A percentile compares a stretch with the other conserved stretches of the same genome.
Conservation (phyloP, 352 stramenopile genomes). For the Pythium grandisporangium region DNA sequence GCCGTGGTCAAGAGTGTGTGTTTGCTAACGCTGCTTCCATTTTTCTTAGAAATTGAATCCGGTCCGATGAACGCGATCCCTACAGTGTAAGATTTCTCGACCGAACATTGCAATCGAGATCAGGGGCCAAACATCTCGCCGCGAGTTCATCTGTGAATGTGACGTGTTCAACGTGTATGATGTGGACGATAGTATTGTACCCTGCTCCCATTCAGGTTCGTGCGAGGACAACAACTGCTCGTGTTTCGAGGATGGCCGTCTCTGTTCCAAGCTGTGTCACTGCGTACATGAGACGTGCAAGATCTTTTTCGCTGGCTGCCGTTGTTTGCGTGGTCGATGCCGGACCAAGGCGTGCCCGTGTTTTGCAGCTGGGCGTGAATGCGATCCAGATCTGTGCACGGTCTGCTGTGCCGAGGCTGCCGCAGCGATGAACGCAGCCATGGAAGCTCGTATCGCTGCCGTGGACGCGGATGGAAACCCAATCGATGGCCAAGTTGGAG, state of each 20-base stretch:
- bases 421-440: slow-evolving; percentile 3
- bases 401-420: slow-evolving; percentile 54
- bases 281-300: slow-evolving; percentile 70
- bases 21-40: too few species aligned
- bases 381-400: slow-evolving; percentile 89
- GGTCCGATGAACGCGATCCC: slow-evolving; percentile 7
- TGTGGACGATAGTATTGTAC: slow-evolving; percentile 79
- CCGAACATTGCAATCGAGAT: too few species aligned
- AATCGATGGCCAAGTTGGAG: too few species aligned
- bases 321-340: slow-evolving; percentile 77
- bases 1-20: too few species aligned
- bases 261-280: slow-evolving; percentile 90
- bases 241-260: slow-evolving; percentile 79
- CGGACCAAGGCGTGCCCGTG: slow-evolving; percentile 85
- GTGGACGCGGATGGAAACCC: too few species aligned
- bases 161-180: too few species aligned
- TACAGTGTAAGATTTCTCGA: slow-evolving; percentile 1
- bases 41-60: slow-evolving; percentile 10
- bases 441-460: too few species aligned
- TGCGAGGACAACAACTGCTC: slow-evolving; percentile 82
- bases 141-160: neutral
- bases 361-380: slow-evolving; percentile 87
- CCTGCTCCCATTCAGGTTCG: slow-evolving; percentile 78
- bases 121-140: too few species aligned
- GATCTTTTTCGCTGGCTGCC: slow-evolving; percentile 87